A percentile compares a stretch with the other conserved stretches of the same genome.
Evolutionary conservation across 306 rosid species (phyloP).

Genomic region (Corylus heterophylla): DNA sequence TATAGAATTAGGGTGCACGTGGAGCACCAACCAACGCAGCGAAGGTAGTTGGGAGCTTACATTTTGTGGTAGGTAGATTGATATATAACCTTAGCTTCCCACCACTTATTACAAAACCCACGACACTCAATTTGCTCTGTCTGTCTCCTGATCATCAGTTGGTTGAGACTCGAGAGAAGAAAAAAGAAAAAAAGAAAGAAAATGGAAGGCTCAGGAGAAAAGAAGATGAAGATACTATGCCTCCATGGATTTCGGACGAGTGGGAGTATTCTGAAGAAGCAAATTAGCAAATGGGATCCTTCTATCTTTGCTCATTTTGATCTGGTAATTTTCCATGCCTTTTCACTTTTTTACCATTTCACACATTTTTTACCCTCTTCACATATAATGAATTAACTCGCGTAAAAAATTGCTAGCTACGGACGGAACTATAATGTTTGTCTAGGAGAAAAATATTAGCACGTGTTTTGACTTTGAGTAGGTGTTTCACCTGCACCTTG

Average conservation of each 20-base stretch:
- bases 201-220: constrained; percentile 46
- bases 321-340: constrained; percentile 36
- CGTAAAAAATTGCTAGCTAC: no score
- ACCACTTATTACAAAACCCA: not conserved
- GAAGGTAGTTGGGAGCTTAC: constrained; percentile 2
- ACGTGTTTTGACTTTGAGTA: no score
- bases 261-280: constrained; percentile 70
- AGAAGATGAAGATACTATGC: constrained; percentile 73
- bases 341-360: not conserved
- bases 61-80: constrained; percentile 12
- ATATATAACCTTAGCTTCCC: no score
- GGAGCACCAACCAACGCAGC: constrained; percentile 13
- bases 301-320: constrained; percentile 63
- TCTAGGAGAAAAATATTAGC: no score
- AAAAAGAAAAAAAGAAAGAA: not conserved
- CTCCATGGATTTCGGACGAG: constrained; percentile 94
- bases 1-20: constrained; percentile 18
- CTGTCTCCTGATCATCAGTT: no score
- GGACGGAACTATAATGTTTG: no score
- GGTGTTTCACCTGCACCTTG: no score
- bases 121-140: not conserved
- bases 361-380: no score
- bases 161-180: no score
- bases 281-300: constrained; percentile 89
- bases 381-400: no score